Evolutionary conservation across 2,329 filamentous ascomycete genomes (phyloP), one percentile per base, ranked within the genome.

Genomic region (Ampelomyces quisqualis): DNA sequence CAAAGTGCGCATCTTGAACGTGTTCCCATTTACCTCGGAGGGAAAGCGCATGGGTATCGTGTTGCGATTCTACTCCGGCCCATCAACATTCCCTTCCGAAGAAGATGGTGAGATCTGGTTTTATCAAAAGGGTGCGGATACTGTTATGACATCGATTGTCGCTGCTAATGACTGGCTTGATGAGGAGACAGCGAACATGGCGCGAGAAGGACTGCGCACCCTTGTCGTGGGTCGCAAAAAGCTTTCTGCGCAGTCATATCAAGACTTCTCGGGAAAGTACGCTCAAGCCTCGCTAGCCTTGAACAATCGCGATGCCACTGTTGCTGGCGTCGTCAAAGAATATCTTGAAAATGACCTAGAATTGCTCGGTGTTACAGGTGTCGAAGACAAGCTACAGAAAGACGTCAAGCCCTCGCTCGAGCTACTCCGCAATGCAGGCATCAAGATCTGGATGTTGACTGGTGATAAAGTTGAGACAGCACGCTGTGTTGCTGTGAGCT

Each of bases 381-480:
- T 98, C 0, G 94, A 98, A 69, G 93, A 98, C 70, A 95, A 95
- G 64, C 79, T 98, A 9, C 93, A 98, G 66, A 85, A 84, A 49
- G 90, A 97, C 60, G 93, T 98, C 61, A 98, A 97, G 67, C 87
- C 91, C 1, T 95, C 90, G 0, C 77, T 98, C 5, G 94, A 98
- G 68, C 80, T 98, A 4, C 79, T 98, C 37, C 88, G 93, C 53
- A 98, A 98, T 59, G 93, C 93, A 0, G 93, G 93, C 18, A 93
- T 98, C 71, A 97, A 97, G 69, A 97, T 98, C 35, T 98, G 93
- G 93, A 98, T 98, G 93, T 76, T 98, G 65, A 98, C 93, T 0
- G 93, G 93, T 32, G 93, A 98, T 76, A 98, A 98, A 70, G 88
- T 98, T 2, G 93, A 98, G 71, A 98, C 93, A 10, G 93, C 93